Evolutionary conservation across 441 rosid genomes (phyloP).

Genomic region (Eutrema salsugineum): DNA sequence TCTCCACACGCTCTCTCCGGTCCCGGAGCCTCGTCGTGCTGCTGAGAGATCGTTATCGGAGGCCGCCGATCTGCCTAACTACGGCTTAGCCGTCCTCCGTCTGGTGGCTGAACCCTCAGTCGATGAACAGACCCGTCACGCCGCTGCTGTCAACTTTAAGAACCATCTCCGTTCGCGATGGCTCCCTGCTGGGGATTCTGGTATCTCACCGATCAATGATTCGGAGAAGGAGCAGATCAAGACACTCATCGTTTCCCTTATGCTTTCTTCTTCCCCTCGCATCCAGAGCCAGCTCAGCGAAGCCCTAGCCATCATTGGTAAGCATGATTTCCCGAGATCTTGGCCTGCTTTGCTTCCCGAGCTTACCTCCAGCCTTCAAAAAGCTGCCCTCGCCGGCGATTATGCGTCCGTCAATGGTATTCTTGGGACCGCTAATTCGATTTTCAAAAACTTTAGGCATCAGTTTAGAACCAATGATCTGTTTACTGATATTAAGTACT

Average conservation of each 20-base stretch:
- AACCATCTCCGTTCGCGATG: constrained; percentile 91
- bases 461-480: constrained; percentile 78
- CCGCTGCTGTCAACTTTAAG: constrained; percentile 96
- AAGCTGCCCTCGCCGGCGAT: constrained; percentile 43
- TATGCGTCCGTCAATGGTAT: constrained; percentile 81
- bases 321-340: constrained; percentile 80
- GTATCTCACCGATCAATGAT: constrained; percentile 43
- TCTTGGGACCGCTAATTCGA: constrained; percentile 84
- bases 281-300: constrained; percentile 94
- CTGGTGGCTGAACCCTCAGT: constrained; percentile 69
- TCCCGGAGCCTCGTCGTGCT: constrained; percentile 79
- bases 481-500: constrained; percentile 75
- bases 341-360: constrained; percentile 91
- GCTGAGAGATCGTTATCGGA: constrained; percentile 63
- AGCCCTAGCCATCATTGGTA: constrained; percentile 81
- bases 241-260: constrained; percentile 70
- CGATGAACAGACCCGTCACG: constrained; percentile 82
- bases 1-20: constrained; percentile 73
- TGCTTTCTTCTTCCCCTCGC: constrained; percentile 73
- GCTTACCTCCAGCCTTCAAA: constrained; percentile 56
- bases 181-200: constrained; percentile 50
- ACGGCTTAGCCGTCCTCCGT: constrained; percentile 73
- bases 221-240: constrained; percentile 86
- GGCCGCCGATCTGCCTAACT: constrained; percentile 66
- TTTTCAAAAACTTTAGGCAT: constrained; percentile 82